These are phyloP conservation scores for Pyricularia grisea DNA, from an alignment of 2,329 filamentous ascomycete species.

Conservation along the genomic window DNA sequence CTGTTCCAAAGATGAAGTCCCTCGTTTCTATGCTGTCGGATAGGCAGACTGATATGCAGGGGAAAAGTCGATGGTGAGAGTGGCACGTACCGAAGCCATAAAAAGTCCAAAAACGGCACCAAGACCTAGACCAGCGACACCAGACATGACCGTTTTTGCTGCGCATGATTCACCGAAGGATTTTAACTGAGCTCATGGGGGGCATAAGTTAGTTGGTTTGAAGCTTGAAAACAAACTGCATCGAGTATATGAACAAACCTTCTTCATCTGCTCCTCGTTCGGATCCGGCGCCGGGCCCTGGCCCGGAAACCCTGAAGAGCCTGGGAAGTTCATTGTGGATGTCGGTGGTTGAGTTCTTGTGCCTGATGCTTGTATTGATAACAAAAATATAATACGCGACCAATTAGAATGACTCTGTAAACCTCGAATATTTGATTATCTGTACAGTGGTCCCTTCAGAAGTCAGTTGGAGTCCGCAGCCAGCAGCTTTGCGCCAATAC, in stretches of 20 bases:
- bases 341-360: background rate
- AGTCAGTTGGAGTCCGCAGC: background rate
- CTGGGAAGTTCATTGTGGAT: constrained; percentile 28
- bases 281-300: constrained; percentile 15
- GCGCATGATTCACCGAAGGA: constrained; percentile 62
- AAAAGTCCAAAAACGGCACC: constrained; percentile 93
- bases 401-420: background rate
- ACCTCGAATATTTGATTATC: background rate
- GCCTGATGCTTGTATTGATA: background rate
- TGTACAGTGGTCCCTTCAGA: background rate
- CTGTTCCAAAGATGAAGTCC: background rate
- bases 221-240: background rate
- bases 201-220: background rate
- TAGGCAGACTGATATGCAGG: background rate
- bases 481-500: background rate
- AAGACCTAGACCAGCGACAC: constrained; percentile 87
- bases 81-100: constrained; percentile 75
- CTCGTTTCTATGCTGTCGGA: background rate
- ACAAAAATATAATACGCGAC: background rate
- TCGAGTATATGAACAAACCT: constrained; percentile 12
- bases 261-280: constrained; percentile 43
- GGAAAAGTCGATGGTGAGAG: background rate
- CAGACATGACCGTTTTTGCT: constrained; percentile 80
- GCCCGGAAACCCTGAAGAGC: constrained; percentile 13
- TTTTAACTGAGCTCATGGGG: background rate